These are phyloP conservation scores for Cyclotella kingstonii DNA, from an alignment of 108 stramenopile genomes.

Conservation along the genomic window DNA sequence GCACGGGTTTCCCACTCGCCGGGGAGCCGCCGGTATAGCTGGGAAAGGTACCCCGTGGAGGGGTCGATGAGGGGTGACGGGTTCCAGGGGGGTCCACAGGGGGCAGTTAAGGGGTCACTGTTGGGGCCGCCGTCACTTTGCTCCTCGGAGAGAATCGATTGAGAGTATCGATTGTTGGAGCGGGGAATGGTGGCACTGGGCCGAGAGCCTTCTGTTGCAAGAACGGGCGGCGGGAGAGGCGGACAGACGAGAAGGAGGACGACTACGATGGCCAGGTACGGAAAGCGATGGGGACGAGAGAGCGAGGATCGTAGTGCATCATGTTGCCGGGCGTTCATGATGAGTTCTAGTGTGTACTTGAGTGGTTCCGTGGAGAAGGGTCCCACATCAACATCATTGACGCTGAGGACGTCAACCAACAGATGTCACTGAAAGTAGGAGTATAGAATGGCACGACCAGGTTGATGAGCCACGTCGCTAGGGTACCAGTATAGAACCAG, in stretches of 20 bases:
- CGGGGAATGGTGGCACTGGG: constrained; percentile 22
- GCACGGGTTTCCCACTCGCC: constrained; percentile 74
- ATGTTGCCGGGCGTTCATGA: no score
- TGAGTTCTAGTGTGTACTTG: no score
- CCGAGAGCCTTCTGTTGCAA: not conserved
- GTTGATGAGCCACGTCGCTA: no score
- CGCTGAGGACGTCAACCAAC: no score
- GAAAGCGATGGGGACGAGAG: no score
- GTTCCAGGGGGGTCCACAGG: constrained; percentile 72
- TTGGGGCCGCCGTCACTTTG: not conserved
- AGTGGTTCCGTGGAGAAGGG: no score
- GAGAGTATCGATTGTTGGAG: constrained; percentile 31
- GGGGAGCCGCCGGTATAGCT: constrained; percentile 52
- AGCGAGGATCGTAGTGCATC: no score
- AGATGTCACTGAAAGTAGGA: no score
- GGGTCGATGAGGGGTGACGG: constrained; percentile 67
- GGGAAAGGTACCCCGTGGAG: constrained; percentile 57
- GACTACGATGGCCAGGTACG: no score
- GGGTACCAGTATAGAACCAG: no score
- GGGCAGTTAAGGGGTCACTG: not conserved
- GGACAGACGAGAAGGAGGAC: not conserved
- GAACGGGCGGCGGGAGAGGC: not conserved
- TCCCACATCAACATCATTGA: no score
- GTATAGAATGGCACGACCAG: no score
- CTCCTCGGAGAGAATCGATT: not conserved